These are phyloP conservation scores for Monilinia laxa DNA, from an alignment of 2,329 filamentous ascomycete species.

Conservation along the genomic window DNA sequence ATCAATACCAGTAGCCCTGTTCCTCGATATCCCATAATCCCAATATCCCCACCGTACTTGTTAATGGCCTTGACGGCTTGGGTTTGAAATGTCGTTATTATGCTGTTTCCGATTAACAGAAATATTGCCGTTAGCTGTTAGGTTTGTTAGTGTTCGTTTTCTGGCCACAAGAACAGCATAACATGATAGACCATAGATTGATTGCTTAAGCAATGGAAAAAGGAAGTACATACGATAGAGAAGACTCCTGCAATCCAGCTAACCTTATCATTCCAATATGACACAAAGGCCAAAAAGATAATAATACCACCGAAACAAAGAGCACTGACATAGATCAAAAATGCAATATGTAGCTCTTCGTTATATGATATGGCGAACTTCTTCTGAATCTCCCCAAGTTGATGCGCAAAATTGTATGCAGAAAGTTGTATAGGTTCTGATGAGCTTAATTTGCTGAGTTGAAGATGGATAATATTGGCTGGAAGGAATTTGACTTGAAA, in stretches of 20 bases:
- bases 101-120: background rate
- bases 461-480: slow-evolving; percentile 5
- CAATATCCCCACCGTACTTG: background rate
- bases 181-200: background rate
- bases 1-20: background rate
- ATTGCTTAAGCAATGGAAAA: background rate
- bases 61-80: background rate
- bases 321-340: background rate
- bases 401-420: background rate
- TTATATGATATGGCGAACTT: background rate
- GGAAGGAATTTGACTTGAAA: background rate
- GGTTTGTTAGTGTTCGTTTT: background rate
- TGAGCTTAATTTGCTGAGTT: background rate
- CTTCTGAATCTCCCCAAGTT: slow-evolving; percentile 6
- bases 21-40: background rate
- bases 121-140: background rate
- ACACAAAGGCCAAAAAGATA: background rate
- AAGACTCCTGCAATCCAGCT: background rate
- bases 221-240: background rate
- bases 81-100: background rate
- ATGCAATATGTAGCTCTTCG: background rate
- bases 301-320: background rate
- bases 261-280: background rate
- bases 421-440: background rate
- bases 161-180: background rate